phyloP scores from a whole-genome alignment of 352 stramenopile species.

The Phytophthora quininea region DNA sequence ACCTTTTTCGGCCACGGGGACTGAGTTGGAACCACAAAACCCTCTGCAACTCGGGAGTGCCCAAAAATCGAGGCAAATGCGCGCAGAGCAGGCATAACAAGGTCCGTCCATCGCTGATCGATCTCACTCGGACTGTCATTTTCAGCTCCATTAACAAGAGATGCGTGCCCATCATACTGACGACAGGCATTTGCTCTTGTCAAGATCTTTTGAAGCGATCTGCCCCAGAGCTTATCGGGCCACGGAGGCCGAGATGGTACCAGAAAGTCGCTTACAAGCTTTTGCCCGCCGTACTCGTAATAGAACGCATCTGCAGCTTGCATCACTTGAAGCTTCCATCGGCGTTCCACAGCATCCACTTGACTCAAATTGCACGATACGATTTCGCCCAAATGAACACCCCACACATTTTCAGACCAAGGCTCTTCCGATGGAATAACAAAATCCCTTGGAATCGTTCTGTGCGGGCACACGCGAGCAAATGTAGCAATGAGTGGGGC shows the following conservation, averaged over 20 bases:
- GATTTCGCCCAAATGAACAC: slow-evolving; percentile 30
- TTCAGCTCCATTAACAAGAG: slow-evolving; percentile 17
- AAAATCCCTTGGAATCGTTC: slow-evolving; percentile 23
- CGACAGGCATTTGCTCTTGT: slow-evolving; percentile 26
- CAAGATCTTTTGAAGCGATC: slow-evolving; percentile 22
- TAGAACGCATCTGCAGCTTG: slow-evolving; percentile 27
- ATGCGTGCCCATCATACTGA: slow-evolving; percentile 28
- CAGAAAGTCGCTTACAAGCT: slow-evolving; percentile 31
- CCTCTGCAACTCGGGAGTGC: slow-evolving; percentile 23
- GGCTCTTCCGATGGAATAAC: slow-evolving; percentile 23
- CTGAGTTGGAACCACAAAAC: slow-evolving; percentile 24
- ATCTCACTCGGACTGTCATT: slow-evolving; percentile 6
- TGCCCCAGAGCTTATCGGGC: slow-evolving; percentile 32
- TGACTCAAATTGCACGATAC: slow-evolving; percentile 32
- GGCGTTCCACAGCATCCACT: slow-evolving; percentile 24
- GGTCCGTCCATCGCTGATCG: slow-evolving; percentile 22
- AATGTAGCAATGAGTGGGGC: slow-evolving; percentile 32
- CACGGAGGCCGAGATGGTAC: slow-evolving; percentile 31
- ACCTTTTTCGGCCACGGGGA: slow-evolving; percentile 28
- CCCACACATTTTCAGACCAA: slow-evolving; percentile 34
- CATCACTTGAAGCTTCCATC: slow-evolving; percentile 33
- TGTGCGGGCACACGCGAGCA: slow-evolving; percentile 21
- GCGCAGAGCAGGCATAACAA: slow-evolving; percentile 31
- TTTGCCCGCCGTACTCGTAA: slow-evolving; percentile 31
- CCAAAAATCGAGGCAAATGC: slow-evolving; percentile 30